Percentiles rank a stretch among this genome's conserved stretches.
These are phyloP conservation scores for Rhizophora apiculata DNA, from an alignment of 345 rosid genomes.

Conservation along the genomic window DNA sequence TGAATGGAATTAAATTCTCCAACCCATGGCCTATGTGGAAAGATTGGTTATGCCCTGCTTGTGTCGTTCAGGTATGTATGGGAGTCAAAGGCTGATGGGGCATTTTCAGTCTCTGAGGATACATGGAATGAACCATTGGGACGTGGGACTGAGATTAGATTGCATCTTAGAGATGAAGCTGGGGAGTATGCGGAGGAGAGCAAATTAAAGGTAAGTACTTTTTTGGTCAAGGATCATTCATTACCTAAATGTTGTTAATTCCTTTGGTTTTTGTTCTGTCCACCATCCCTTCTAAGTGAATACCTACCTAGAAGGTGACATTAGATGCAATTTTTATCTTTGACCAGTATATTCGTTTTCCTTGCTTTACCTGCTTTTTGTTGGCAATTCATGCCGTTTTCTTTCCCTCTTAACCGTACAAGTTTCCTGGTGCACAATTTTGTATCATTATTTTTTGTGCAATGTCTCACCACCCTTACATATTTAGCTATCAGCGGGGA, in stretches of 20 bases:
- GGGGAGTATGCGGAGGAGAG: constrained; percentile 89
- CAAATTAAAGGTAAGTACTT: constrained; percentile 68
- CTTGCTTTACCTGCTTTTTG: too few species aligned
- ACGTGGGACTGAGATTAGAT: constrained; percentile 94
- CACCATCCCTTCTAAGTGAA: too few species aligned
- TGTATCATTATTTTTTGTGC: too few species aligned
- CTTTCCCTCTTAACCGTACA: too few species aligned
- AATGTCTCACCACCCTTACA: too few species aligned
- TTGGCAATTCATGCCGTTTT: too few species aligned
- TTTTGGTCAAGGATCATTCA: neutral
- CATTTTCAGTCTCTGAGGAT: constrained; percentile 95
- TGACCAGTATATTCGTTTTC: too few species aligned
- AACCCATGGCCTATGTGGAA: neutral
- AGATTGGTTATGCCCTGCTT: neutral
- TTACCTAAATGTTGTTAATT: neutral
- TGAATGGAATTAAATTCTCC: neutral
- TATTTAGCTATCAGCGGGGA: too few species aligned
- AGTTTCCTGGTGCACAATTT: too few species aligned
- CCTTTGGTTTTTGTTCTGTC: too few species aligned
- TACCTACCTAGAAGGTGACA: too few species aligned
- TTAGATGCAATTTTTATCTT: too few species aligned
- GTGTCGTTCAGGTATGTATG: constrained; percentile 64
- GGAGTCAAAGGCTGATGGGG: constrained; percentile 99
- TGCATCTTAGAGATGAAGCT: constrained; percentile 97
- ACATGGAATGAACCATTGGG: constrained; percentile 96